Evolutionary conservation across 352 stramenopile species (phyloP).

Genomic region (Phytopythium kandeliae): DNA sequence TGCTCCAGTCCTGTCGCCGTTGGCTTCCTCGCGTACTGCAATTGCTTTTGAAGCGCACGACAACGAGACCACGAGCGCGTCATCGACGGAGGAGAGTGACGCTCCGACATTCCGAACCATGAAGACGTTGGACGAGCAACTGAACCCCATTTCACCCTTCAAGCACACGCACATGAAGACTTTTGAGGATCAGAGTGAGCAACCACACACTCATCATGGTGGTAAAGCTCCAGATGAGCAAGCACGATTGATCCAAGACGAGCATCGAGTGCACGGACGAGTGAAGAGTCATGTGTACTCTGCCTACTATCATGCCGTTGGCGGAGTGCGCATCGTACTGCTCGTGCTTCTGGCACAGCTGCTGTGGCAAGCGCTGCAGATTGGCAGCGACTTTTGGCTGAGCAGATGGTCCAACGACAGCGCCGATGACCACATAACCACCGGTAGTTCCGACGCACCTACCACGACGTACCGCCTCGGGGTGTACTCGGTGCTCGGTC

Average conservation of each 20-base stretch:
- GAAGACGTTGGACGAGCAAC: constrained; percentile 17
- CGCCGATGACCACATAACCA: not conserved
- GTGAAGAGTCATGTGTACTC: constrained; percentile 29
- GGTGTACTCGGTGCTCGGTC: constrained; percentile 34
- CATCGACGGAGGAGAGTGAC: not conserved
- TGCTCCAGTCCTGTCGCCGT: not conserved
- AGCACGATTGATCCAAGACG: constrained; percentile 22
- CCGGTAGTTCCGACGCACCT: constrained; percentile 26
- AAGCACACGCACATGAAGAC: constrained; percentile 1
- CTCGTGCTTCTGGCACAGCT: constrained; percentile 50
- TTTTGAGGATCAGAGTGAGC: constrained; percentile 4
- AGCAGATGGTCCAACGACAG: constrained; percentile 72
- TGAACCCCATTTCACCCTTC: constrained; percentile 19
- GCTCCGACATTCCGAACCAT: constrained; percentile 3
- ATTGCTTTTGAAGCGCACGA: constrained; percentile 5
- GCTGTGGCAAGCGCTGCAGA: constrained; percentile 65
- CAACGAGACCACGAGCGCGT: constrained; percentile 5
- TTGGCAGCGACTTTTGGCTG: constrained; percentile 88
- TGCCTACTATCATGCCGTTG: constrained; percentile 36
- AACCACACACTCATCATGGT: not conserved
- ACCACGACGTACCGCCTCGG: constrained; percentile 24
- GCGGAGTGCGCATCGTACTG: constrained; percentile 24
- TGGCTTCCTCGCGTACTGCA: constrained; percentile 14
- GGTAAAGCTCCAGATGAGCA: constrained; percentile 8
- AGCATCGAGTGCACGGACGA: constrained; percentile 20